Evolutionary conservation across 1,284 basidiomycete genomes (phyloP).

Genomic region (Trichosporon inkin): DNA sequence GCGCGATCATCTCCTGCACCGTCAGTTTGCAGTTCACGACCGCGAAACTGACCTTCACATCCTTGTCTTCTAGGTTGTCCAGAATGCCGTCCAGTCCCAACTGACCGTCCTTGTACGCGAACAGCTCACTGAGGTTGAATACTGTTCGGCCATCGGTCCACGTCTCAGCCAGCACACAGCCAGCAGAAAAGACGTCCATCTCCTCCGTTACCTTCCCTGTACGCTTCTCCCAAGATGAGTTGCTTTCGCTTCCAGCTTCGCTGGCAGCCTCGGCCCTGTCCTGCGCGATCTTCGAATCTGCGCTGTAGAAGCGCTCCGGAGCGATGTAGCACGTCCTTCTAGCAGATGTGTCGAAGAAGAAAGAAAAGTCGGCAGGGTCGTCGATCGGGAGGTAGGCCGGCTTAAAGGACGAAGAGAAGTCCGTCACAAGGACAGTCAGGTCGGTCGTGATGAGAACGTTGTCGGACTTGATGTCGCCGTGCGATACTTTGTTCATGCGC

Average conservation of each 20-base stretch:
- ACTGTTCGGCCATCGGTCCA: constrained; percentile 92
- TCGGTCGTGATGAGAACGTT: constrained; percentile 96
- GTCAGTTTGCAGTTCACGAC: constrained; percentile 15
- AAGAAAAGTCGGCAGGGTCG: constrained; percentile 95
- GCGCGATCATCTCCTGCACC: constrained; percentile 70
- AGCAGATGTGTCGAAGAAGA: constrained; percentile 95
- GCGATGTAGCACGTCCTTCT: constrained; percentile 92
- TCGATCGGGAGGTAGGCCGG: constrained; percentile 92
- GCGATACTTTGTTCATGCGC: constrained; percentile 71
- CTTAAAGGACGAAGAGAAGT: constrained; percentile 91
- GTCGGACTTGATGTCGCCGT: constrained; percentile 97
- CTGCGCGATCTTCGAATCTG: constrained; percentile 63
- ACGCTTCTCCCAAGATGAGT: constrained; percentile 52
- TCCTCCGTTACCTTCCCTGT: constrained; percentile 84
- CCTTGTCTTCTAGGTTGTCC: constrained; percentile 70
- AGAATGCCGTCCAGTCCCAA: constrained; percentile 72
- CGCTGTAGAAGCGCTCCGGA: constrained; percentile 89
- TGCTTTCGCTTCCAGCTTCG: constrained; percentile 15
- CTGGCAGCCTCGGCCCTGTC: constrained; percentile 59
- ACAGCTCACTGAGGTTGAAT: constrained; percentile 91
- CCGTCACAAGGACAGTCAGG: constrained; percentile 91
- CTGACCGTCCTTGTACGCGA: constrained; percentile 87
- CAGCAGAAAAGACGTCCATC: constrained; percentile 96
- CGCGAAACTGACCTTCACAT: constrained; percentile 69
- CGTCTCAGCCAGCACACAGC: constrained; percentile 93